Base-by-base conservation (phyloP, 106 monocot genomes). In the Dactylorhiza incarnata region DNA sequence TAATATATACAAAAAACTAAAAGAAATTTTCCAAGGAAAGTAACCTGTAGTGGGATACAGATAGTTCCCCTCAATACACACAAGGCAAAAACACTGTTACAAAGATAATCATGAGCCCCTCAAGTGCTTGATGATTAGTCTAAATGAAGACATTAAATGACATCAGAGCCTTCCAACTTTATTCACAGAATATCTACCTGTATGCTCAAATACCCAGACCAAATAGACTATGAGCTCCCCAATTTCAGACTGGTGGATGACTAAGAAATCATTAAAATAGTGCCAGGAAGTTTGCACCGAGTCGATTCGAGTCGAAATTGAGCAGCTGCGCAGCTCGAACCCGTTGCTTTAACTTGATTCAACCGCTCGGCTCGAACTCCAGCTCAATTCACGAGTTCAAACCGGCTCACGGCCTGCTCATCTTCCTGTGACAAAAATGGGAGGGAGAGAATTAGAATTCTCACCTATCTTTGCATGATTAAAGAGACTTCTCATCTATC, bases 41-140 rank as follows among this genome's bases (percentile, higher is more conserved):
- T 29, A 37, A 7, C 14, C 13, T 12, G 29, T 37, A 66, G 66
- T 66, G 66, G 66, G 29, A 66, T 37, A 66, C 66, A 66, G 26
- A 24, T 66, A 10, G 26, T 37, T 26, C 23, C 8, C 66, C 66
- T 66, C 66, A 58, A 19, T 22, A 19, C 66, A 26, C 12, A 37
- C 23, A 2, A 66, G 66, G 66, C 66, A 66, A 66, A 37, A 66
- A 29, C 66, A 37, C 66, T 66, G 26, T 26, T 37, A 13, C 29
- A 66, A 66, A 12, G 66, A 66, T 66, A 66, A 66, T 26, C 1
- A 66, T 37, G 66, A 66, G 20, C 66, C 69, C 69, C 44, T 17
- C 16, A 69, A 69, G 46, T 69, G 69, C 69, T 69, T 16, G 69
- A n/a, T 69, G 45, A 69, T 69, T 69, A 16, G 69, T 69, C 69